Evolutionary conservation across 2,329 filamentous ascomycete species (phyloP).

Genomic region (Microcyclosporella mali): DNA sequence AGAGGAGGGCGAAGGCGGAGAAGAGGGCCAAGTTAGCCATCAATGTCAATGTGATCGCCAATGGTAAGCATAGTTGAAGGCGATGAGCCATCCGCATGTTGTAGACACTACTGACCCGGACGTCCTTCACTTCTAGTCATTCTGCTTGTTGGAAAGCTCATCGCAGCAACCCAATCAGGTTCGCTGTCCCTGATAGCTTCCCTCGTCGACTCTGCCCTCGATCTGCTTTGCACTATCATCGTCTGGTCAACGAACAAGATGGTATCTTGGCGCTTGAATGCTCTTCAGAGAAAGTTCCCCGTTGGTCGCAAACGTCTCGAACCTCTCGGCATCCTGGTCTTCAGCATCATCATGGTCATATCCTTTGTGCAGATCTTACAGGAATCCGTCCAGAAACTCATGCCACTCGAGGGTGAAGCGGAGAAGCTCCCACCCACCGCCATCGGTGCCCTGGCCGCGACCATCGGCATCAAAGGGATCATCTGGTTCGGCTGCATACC

Average conservation of each 20-base stretch:
- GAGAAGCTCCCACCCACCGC: constrained; percentile 49
- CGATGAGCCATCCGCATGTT: too few species aligned
- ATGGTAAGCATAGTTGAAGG: too few species aligned
- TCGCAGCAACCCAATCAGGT: constrained; percentile 50
- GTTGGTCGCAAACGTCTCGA: constrained; percentile 53
- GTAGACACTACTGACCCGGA: too few species aligned
- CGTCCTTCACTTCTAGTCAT: too few species aligned
- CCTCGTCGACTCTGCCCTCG: constrained; percentile 55
- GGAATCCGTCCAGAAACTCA: constrained; percentile 54
- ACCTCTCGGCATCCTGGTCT: constrained; percentile 57
- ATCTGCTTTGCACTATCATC: constrained; percentile 55
- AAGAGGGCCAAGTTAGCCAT: constrained; percentile 52
- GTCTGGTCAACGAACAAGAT: constrained; percentile 56
- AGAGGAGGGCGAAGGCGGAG: constrained; percentile 42
- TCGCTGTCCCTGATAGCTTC: constrained; percentile 58
- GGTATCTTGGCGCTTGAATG: constrained; percentile 51
- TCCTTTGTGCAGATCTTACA: constrained; percentile 57
- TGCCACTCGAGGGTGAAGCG: constrained; percentile 44
- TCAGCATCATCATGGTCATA: constrained; percentile 58
- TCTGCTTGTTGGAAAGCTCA: constrained; percentile 50
- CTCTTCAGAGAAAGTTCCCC: constrained; percentile 51
- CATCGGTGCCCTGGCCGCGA: constrained; percentile 52
- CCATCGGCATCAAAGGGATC: constrained; percentile 53
- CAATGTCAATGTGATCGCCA: constrained; percentile 56
- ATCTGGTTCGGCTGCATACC: constrained; percentile 55